Conservation (phyloP, 208 protist genomes). For the Leishmania braziliensis region DNA sequence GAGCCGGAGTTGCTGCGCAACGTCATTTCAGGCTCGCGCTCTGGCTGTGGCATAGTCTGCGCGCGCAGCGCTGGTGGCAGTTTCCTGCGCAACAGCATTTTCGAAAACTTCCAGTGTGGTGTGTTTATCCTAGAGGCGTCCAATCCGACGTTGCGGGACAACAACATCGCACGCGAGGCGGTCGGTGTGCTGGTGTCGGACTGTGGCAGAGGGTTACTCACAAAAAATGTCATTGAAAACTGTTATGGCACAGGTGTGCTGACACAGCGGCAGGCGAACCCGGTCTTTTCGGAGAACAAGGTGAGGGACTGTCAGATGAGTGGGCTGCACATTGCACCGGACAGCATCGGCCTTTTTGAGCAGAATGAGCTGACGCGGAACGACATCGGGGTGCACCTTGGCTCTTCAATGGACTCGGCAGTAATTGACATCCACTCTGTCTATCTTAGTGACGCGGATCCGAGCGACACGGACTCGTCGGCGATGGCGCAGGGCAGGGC, state of each 20-base stretch:
- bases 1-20: slow-evolving; percentile 62
- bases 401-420: slow-evolving; percentile 48
- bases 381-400: slow-evolving; percentile 80
- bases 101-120: slow-evolving; percentile 69
- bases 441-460: slow-evolving; percentile 22
- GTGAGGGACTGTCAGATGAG: slow-evolving; percentile 51
- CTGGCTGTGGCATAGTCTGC: slow-evolving; percentile 72
- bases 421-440: slow-evolving; percentile 56
- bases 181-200: slow-evolving; percentile 74
- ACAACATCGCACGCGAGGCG: slow-evolving; percentile 59
- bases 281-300: slow-evolving; percentile 58
- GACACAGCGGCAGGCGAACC: slow-evolving; percentile 57
- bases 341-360: slow-evolving; percentile 52
- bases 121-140: slow-evolving; percentile 59
- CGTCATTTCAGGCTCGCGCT: slow-evolving; percentile 43
- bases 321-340: slow-evolving; percentile 58
- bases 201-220: slow-evolving; percentile 56
- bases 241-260: slow-evolving; percentile 72
- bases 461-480: neutral
- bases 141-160: slow-evolving; percentile 49
- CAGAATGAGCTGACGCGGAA: slow-evolving; percentile 70
- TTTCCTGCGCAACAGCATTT: slow-evolving; percentile 69
- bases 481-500: neutral
- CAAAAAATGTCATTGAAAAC: slow-evolving; percentile 59
- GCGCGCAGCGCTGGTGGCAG: slow-evolving; percentile 36